phyloP scores from a whole-genome alignment of 192 early-diverging fungal genomes.

The Glomus cerebriforme region DNA sequence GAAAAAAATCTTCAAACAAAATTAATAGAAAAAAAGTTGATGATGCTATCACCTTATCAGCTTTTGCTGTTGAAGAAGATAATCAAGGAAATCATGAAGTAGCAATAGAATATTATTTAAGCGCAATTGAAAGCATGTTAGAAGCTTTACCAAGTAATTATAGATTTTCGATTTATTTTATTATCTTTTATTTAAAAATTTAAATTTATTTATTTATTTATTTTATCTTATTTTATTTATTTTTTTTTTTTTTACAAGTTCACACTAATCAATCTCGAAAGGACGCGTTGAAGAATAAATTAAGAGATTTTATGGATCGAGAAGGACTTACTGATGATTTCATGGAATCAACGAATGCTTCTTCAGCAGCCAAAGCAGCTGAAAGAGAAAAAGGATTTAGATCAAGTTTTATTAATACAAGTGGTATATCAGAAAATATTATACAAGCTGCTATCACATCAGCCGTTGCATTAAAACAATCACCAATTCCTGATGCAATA shows the following conservation, averaged over 20 bases:
- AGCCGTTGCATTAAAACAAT: constrained; percentile 57
- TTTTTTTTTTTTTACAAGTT: neutral
- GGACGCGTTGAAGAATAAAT: neutral
- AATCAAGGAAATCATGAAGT: constrained; percentile 40
- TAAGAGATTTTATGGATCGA: constrained; percentile 9
- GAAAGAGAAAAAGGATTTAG: neutral
- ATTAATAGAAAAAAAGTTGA: constrained; percentile 43
- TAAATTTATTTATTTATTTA: neutral
- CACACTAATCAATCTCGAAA: constrained; percentile 15
- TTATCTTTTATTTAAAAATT: neutral
- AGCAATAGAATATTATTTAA: constrained; percentile 42
- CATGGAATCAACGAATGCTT: neutral
- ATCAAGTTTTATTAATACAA: neutral
- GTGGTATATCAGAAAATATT: constrained; percentile 30
- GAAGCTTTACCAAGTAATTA: constrained; percentile 45
- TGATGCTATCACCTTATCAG: constrained; percentile 37
- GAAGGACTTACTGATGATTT: neutral
- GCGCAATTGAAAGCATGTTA: constrained; percentile 39
- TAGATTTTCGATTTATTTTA: neutral
- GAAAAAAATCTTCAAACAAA: constrained; percentile 31
- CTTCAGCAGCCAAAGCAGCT: neutral
- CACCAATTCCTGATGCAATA: constrained; percentile 56
- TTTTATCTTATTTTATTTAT: neutral
- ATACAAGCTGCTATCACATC: constrained; percentile 48
- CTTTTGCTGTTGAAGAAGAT: constrained; percentile 43